Evolutionary conservation across 2,329 filamentous ascomycete genomes (phyloP).

Genomic region (Nemania sp.): DNA sequence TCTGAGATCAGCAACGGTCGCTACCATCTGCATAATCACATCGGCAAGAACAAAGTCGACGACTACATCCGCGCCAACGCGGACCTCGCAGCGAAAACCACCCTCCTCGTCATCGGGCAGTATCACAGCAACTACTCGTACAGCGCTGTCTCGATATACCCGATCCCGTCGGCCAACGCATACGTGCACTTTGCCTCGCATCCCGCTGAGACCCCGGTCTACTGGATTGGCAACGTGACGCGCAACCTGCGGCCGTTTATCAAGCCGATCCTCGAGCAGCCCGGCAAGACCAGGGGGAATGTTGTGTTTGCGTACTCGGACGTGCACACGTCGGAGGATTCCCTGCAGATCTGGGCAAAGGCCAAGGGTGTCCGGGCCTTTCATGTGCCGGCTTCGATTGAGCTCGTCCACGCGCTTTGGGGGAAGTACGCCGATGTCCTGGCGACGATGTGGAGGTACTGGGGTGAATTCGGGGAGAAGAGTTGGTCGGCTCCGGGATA

Average conservation of each 20-base stretch:
- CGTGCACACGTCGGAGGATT: conserved; percentile 27
- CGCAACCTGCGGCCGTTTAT: conserved; percentile 29
- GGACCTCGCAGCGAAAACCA: conserved; percentile 34
- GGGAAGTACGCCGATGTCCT: conserved; percentile 28
- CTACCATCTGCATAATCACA: conserved; percentile 17
- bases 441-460: conserved; percentile 37
- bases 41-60: conserved; percentile 29
- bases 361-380: conserved; percentile 31
- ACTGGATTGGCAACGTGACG: conserved; percentile 32
- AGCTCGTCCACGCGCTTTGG: conserved; percentile 26
- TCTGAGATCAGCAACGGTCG: conserved; percentile 29
- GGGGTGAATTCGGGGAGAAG: conserved; percentile 32
- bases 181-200: conserved; percentile 36
- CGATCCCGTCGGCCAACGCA: conserved; percentile 27
- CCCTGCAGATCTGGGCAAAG: conserved; percentile 32
- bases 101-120: conserved; percentile 28
- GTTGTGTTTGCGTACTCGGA: conserved; percentile 31
- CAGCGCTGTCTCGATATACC: conserved; percentile 24
- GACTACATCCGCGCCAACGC: conserved; percentile 33
- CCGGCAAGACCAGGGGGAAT: conserved; percentile 30
- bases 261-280: conserved; percentile 34
- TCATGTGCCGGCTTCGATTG: conserved; percentile 30
- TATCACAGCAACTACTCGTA: conserved; percentile 34
- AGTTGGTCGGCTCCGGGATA: conserved; percentile 29
- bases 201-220: conserved; percentile 28